A percentile compares a stretch with the other conserved stretches of the same genome.
Evolutionary conservation across 2,329 filamentous ascomycete genomes (phyloP).

Genomic region (Xylariaceae sp.): DNA sequence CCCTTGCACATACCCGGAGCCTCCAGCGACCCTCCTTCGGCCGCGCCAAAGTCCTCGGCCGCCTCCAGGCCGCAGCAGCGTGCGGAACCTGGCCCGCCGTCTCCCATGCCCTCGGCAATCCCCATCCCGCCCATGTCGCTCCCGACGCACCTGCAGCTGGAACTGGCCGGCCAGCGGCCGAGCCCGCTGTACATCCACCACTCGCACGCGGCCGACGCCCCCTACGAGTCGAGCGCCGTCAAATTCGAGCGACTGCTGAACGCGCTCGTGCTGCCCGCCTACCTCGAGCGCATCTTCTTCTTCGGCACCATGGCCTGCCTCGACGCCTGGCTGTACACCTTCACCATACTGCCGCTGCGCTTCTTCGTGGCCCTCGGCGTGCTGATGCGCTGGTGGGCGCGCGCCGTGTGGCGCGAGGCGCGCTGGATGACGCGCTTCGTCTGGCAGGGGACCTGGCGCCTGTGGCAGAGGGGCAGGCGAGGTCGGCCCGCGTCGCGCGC

Average conservation of each 20-base stretch:
- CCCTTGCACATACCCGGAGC: slow-evolving; percentile 32
- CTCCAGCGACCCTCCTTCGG: neutral
- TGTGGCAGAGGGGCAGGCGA: slow-evolving; percentile 61
- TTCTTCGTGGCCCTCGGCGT: slow-evolving; percentile 77
- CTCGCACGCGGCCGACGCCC: slow-evolving; percentile 48
- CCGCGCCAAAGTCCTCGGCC: neutral
- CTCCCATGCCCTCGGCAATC: slow-evolving; percentile 47
- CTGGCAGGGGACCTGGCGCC: slow-evolving; percentile 67
- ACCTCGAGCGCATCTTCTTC: slow-evolving; percentile 74
- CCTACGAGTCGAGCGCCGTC: slow-evolving; percentile 86
- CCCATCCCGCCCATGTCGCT: slow-evolving; percentile 60
- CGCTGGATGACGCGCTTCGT: slow-evolving; percentile 69
- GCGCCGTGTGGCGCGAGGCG: slow-evolving; percentile 63
- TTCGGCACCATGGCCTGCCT: slow-evolving; percentile 89
- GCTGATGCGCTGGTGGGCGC: slow-evolving; percentile 69
- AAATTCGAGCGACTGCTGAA: slow-evolving; percentile 91
- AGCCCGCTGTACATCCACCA: slow-evolving; percentile 60
- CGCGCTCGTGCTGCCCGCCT: slow-evolving; percentile 73
- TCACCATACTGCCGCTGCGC: slow-evolving; percentile 86
- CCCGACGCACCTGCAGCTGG: slow-evolving; percentile 57
- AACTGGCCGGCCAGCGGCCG: slow-evolving; percentile 53
- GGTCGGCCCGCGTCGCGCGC: slow-evolving; percentile 28
- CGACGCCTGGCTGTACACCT: slow-evolving; percentile 93
- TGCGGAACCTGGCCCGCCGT: slow-evolving; percentile 26
- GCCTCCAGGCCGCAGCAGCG: neutral